Conservation (phyloP, 371 early-diverging fungal species). For the Mortierella sp. region DNA sequence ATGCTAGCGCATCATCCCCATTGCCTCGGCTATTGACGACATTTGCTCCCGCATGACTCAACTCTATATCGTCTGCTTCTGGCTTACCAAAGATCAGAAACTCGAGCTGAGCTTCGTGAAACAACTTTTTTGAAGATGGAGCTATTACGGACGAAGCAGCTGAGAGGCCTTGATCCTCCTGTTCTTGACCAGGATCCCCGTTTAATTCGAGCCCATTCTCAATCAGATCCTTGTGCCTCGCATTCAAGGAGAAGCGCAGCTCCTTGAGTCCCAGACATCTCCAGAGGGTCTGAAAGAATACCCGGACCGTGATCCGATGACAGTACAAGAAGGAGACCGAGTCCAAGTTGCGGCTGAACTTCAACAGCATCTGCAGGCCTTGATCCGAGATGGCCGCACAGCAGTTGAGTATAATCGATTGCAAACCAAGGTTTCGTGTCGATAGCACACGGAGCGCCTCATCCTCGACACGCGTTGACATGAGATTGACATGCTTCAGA, state of each 20-base stretch:
- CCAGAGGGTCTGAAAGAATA: constrained; percentile 33
- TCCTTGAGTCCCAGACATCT: constrained; percentile 14
- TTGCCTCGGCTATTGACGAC: too few species aligned
- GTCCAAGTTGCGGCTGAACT: constrained; percentile 6
- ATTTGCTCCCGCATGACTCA: too few species aligned
- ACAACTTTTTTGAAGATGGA: neutral
- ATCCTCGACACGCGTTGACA: constrained; percentile 35
- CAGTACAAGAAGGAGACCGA: constrained; percentile 31
- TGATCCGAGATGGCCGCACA: constrained; percentile 24
- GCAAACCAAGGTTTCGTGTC: constrained; percentile 4
- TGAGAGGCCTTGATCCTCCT: neutral
- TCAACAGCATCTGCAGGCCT: constrained; percentile 16
- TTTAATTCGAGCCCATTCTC: constrained; percentile 13
- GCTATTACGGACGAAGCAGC: neutral
- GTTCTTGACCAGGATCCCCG: neutral
- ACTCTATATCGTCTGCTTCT: neutral
- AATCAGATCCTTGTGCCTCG: constrained; percentile 14
- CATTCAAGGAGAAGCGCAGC: constrained; percentile 28
- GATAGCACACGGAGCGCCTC: constrained; percentile 15
- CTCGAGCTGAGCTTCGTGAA: constrained; percentile 28
- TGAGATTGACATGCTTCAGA: constrained; percentile 23
- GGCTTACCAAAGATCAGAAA: constrained; percentile 19
- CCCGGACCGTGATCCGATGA: constrained; percentile 18
- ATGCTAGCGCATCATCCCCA: too few species aligned
- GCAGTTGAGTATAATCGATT: constrained; percentile 19